Percentiles rank a stretch among this genome's conserved stretches.
phyloP scores from a whole-genome alignment of 768 basidiomycete species.

The Suillus spraguei region DNA sequence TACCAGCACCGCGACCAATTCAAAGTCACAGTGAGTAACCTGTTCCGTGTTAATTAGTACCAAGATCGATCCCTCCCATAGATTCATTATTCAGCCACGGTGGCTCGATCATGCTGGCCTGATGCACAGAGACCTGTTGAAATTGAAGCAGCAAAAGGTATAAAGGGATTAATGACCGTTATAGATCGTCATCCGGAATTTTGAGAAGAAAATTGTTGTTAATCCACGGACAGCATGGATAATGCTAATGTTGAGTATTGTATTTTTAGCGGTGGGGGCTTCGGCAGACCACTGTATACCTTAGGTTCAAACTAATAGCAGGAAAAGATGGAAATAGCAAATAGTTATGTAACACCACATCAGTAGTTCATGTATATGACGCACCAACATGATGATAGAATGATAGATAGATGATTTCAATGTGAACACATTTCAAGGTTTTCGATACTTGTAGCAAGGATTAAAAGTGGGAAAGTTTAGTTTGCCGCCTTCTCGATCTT shows the following conservation, averaged over 20 bases:
- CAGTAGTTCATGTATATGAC: constrained; percentile 21
- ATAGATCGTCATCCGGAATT: constrained; percentile 33
- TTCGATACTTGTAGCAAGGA: constrained; percentile 1
- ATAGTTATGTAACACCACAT: constrained; percentile 33
- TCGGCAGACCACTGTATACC: constrained; percentile 19
- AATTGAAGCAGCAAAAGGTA: constrained; percentile 37
- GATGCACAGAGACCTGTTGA: constrained; percentile 41
- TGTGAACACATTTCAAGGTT: not conserved
- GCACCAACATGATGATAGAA: constrained; percentile 11
- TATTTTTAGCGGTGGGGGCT: constrained; percentile 22
- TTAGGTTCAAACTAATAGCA: constrained; percentile 17
- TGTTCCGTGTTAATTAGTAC: constrained; percentile 15
- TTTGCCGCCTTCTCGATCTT: constrained; percentile 57
- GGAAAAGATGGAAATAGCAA: constrained; percentile 16
- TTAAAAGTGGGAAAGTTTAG: constrained; percentile 11
- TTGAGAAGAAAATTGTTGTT: constrained; percentile 19
- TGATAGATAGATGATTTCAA: constrained; percentile 7
- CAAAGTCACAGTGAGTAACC: constrained; percentile 35
- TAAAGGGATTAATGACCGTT: constrained; percentile 40
- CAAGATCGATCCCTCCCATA: constrained; percentile 21
- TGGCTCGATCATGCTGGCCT: constrained; percentile 37
- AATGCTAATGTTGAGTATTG: constrained; percentile 20
- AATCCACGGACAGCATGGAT: constrained; percentile 20
- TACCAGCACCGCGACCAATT: constrained; percentile 34
- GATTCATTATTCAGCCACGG: constrained; percentile 38